Base-by-base conservation (phyloP, 768 basidiomycete genomes). In the Leccinum aurantiacum region DNA sequence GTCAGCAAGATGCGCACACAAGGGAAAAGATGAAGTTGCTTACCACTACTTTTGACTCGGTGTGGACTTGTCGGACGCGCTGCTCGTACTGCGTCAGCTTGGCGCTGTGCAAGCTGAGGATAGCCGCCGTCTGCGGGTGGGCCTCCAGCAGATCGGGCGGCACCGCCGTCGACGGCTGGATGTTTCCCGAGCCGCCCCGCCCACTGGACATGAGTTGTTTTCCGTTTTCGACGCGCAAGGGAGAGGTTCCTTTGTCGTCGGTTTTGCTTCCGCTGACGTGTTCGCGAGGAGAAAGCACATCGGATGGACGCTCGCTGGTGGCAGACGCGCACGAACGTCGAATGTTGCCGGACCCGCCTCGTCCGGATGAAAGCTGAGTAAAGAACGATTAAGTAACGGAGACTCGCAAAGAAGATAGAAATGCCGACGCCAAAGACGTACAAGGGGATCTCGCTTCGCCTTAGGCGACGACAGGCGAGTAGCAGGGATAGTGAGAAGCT, bases 111-210 rank as follows among this genome's bases (percentile, higher is more conserved):
- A 65, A 58, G 8, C 41, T 62, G n/a, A 71, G 44, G 56, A 71
- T 67, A 25, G 63, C 51, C 9, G 71, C 71, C 6, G 71, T 69
- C 59, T 64, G 46, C 4, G 70, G 71, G n/a, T 70, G 63, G 0
- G 57, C 15, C 14, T 60, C 59, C 11, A 69, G 48, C 10, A 44
- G 10, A n/a, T 44, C 41, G 10, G 10, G 41, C n/a, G 41, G 6
- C 41, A 50, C n/a, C 33, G 35, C 29, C 3, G 59, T 24, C 29
- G 54, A 54, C 0, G 35, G 50, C 29, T 63, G 67, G 35, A 71
- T 63, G 49, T 71, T 71, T 35, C 70, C 70, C 17, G 63, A 57
- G 5, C 71, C 70, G 0, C 70, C 70, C 10, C 70, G 62, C 4
- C 70, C 71, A 6, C 64, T 67, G 7, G 69, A 72, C 8, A 35